Conservation (phyloP, 352 stramenopile genomes). For the Lagenidium giganteum region DNA sequence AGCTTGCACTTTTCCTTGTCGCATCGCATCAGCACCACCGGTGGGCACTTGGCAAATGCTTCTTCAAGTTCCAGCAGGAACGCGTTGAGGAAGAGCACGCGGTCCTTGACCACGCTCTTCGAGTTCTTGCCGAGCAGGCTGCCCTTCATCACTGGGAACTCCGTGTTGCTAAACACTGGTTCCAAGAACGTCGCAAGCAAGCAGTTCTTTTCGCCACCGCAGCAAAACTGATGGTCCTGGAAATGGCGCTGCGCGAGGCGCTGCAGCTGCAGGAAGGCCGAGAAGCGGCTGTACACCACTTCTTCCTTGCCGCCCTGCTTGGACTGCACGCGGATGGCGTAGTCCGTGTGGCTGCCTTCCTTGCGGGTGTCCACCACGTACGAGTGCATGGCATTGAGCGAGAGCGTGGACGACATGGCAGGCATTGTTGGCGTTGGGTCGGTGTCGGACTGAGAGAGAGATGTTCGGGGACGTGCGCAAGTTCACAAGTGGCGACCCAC, state of each 20-base stretch:
- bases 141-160: conserved; percentile 72
- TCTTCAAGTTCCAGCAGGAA: conserved; percentile 29
- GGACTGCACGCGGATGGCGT: conserved; percentile 73
- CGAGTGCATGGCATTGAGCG: conserved; percentile 48
- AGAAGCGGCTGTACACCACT: conserved; percentile 83
- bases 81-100: conserved; percentile 32
- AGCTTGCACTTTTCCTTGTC: conserved; percentile 26
- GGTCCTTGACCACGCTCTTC: conserved; percentile 37
- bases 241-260: conserved; percentile 65
- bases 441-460: too few species aligned
- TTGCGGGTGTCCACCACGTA: conserved; percentile 74
- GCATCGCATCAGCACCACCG: conserved; percentile 24
- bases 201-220: conserved; percentile 57
- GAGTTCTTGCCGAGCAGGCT: conserved; percentile 79
- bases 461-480: too few species aligned
- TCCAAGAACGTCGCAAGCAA: conserved; percentile 65
- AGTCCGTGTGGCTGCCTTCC: conserved; percentile 77
- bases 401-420: conserved; percentile 29
- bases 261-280: conserved; percentile 81
- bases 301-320: conserved; percentile 45
- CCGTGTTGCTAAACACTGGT: conserved; percentile 59
- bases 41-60: conserved; percentile 26
- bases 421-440: too few species aligned
- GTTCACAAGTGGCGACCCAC: too few species aligned
- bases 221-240: conserved; percentile 54